A percentile compares a stretch with the other conserved stretches of the same genome.
These are phyloP conservation scores for Primulina tabacum DNA, from an alignment of 257 asterid species.

Conservation along the genomic window DNA sequence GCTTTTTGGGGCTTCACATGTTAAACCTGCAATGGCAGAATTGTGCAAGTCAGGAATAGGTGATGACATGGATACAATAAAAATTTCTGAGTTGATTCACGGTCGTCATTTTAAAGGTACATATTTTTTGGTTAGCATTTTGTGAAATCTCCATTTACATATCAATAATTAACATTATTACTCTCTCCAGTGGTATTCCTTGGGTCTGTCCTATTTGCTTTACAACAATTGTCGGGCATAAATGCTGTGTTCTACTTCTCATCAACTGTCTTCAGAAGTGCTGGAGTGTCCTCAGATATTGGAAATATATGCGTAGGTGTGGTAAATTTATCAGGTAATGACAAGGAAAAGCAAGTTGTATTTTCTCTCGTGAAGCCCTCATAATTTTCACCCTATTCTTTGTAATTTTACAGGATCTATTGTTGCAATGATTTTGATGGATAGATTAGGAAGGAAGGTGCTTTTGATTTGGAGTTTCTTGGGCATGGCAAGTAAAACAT, in stretches of 20 bases:
- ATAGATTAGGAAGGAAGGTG: conserved; percentile 82
- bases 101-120: conserved; percentile 75
- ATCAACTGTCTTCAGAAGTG: conserved; percentile 80
- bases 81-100: conserved; percentile 57
- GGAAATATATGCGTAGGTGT: conserved; percentile 81
- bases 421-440: conserved; percentile 88
- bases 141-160: conserved; percentile 13
- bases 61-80: conserved; percentile 57
- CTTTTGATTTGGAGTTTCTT: conserved; percentile 90
- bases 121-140: neutral
- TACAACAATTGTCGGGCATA: conserved; percentile 93
- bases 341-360: neutral
- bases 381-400: conserved; percentile 17
- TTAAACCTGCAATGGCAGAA: conserved; percentile 69
- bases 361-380: neutral
- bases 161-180: conserved; percentile 11
- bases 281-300: conserved; percentile 81
- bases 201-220: conserved; percentile 72
- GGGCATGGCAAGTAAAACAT: conserved; percentile 80
- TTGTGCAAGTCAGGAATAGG: conserved; percentile 65
- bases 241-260: conserved; percentile 97
- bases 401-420: conserved; percentile 56
- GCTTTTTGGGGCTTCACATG: conserved; percentile 82
- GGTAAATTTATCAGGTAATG: conserved; percentile 71
- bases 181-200: conserved; percentile 59